phyloP scores from a whole-genome alignment of 345 rosid species.

The Arabidopsis suecica region DNA sequence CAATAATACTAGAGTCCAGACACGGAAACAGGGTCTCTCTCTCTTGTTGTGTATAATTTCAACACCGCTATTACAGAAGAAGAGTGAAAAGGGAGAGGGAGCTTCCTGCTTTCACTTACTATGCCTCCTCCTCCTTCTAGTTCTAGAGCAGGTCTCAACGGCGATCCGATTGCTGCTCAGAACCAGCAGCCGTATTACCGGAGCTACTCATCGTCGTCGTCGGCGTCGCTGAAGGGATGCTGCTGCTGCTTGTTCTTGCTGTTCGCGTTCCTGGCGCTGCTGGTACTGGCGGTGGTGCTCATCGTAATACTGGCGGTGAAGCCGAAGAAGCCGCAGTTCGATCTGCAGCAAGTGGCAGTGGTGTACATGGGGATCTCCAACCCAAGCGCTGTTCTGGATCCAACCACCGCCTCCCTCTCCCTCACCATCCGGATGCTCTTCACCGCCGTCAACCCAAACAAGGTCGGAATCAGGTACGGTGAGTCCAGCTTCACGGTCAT shows the following conservation, averaged over 20 bases:
- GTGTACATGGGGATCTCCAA: slow-evolving; percentile 80
- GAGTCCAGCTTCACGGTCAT: slow-evolving; percentile 94
- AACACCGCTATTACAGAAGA: slow-evolving; percentile 28
- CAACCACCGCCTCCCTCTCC: slow-evolving; percentile 72
- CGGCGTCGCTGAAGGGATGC: slow-evolving; percentile 92
- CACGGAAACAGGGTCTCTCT: slow-evolving; percentile 32
- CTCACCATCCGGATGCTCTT: slow-evolving; percentile 76
- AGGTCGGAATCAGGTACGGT: slow-evolving; percentile 94
- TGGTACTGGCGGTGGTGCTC: slow-evolving; percentile 72
- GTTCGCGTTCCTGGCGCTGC: slow-evolving; percentile 79
- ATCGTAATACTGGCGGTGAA: slow-evolving; percentile 85
- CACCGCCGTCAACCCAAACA: slow-evolving; percentile 92
- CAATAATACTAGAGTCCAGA: slow-evolving; percentile 21
- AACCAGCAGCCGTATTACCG: slow-evolving; percentile 50
- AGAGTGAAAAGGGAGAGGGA: slow-evolving; percentile 39
- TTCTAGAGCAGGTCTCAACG: slow-evolving; percentile 32
- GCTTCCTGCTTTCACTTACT: slow-evolving; percentile 27
- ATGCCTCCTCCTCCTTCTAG: slow-evolving; percentile 39
- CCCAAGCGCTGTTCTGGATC: slow-evolving; percentile 49
- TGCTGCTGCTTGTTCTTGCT: slow-evolving; percentile 97
- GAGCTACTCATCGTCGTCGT: slow-evolving; percentile 55
- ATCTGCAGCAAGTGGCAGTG: slow-evolving; percentile 94
- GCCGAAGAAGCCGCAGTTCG: slow-evolving; percentile 98
- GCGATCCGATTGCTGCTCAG: slow-evolving; percentile 26
- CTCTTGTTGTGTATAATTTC: slow-evolving; percentile 5